Evolutionary conservation across 345 rosid genomes (phyloP), one percentile per base, ranked within the genome.

Genomic region (Syzygium aqueum): DNA sequence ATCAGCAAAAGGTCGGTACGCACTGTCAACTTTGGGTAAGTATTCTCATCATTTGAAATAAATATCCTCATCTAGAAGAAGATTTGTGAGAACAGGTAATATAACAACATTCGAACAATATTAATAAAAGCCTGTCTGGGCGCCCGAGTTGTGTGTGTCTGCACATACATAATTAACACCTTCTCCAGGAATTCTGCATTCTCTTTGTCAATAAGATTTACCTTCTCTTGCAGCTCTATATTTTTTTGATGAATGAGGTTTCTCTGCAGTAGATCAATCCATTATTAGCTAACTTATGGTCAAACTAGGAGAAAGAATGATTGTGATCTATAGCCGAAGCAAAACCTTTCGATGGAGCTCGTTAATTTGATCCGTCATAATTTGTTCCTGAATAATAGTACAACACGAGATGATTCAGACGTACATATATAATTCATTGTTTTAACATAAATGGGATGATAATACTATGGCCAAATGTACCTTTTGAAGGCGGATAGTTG

Each of bases 191-290:
- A 85, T 49, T 77, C 73, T 28, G 37, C 37, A 27, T 86, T 78
- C 53, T 46, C 88, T 78, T 46, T 37, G 28, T 13, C 83, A 67
- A 87, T 59, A 53, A 57, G 84, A 25, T 84, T 53, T 25, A 84
- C 80, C 88, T 49, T 87, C 88, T 84, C 83, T 12, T 65, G 77
- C 33, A 84, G n/a, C 61, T 87, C 86, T 15, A 59, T 11, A 63
- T 84, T 87, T 84, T 87, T 86, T 84, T 87, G 88, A 77, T 16
- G 23, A 54, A 86, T 57, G 83, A 23, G 88, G 85, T 53, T 16
- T 43, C 65, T n/a, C 88, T 77, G 65, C 51, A 37, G 46, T 33
- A 52, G 57, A 28, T 86, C 7, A 77, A 53, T 33, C 25, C 8
- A 49, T 73, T 53, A 27, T 40, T 27, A 27, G 17, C 46, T 30